A percentile compares a stretch with the other conserved stretches of the same genome.
phyloP scores from a whole-genome alignment of 495 filamentous ascomycete genomes.

The Penicillium lividum region DNA sequence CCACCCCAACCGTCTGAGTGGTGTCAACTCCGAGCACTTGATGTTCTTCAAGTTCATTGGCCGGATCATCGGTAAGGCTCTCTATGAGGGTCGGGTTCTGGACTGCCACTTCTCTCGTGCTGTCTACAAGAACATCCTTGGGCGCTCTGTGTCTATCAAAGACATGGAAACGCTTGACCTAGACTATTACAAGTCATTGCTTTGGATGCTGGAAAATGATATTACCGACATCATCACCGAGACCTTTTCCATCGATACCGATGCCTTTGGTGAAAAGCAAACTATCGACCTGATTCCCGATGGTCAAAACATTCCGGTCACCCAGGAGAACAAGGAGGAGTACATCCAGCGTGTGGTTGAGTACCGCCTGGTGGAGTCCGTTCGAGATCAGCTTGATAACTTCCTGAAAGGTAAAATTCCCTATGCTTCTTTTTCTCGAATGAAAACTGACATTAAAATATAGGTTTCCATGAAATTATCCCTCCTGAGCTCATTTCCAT shows the following conservation, averaged over 20 bases:
- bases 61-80: conserved; percentile 95
- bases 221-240: conserved; percentile 99
- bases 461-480: conserved; percentile 93
- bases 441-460: neutral
- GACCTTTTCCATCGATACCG: conserved; percentile 90
- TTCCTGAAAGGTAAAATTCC: conserved; percentile 69
- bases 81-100: conserved; percentile 93
- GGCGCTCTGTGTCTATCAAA: conserved; percentile 93
- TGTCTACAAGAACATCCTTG: conserved; percentile 96
- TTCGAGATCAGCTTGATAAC: conserved; percentile 89
- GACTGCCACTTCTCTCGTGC: conserved; percentile 99
- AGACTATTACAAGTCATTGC: conserved; percentile 98
- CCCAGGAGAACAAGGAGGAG: conserved; percentile 97
- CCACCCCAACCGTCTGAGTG: conserved; percentile 92
- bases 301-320: conserved; percentile 89
- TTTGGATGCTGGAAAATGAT: conserved; percentile 98
- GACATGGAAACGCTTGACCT: conserved; percentile 99
- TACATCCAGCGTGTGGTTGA: conserved; percentile 95
- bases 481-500: conserved; percentile 92
- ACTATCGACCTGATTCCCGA: conserved; percentile 85
- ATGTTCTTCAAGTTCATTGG: conserved; percentile 99
- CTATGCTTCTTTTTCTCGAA: neutral
- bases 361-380: conserved; percentile 85
- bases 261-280: conserved; percentile 86
- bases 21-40: conserved; percentile 91